phyloP scores from a whole-genome alignment of 306 rosid genomes.

The Quercus parvula region DNA sequence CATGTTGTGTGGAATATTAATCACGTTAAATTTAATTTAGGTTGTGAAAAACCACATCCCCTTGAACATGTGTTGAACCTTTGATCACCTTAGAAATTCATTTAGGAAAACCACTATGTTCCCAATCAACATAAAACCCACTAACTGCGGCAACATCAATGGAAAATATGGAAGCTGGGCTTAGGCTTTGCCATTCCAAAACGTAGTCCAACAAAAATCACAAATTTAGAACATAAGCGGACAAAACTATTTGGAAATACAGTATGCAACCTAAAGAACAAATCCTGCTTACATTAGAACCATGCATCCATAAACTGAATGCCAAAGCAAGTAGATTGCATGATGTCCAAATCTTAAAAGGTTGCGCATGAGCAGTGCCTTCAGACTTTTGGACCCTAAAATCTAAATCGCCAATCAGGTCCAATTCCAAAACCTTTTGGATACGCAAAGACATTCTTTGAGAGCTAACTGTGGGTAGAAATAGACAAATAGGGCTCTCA shows the following conservation, averaged over 20 bases:
- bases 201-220: conserved; percentile 29
- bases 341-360: background rate
- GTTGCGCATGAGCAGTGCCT: background rate
- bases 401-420: conserved; percentile 89
- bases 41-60: too few species aligned
- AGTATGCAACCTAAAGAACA: conserved; percentile 41
- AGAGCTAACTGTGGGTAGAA: conserved; percentile 66
- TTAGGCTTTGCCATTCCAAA: conserved; percentile 21
- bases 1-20: too few species aligned
- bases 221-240: conserved; percentile 13
- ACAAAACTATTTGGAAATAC: conserved; percentile 20
- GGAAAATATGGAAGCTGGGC: background rate
- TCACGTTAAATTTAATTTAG: too few species aligned
- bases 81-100: too few species aligned
- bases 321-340: conserved; percentile 9
- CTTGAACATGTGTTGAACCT: too few species aligned
- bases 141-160: too few species aligned
- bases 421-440: conserved; percentile 97
- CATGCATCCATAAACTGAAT: conserved; percentile 34
- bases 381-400: conserved; percentile 96
- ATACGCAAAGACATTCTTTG: conserved; percentile 94
- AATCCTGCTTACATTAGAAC: conserved; percentile 38
- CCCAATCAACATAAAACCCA: too few species aligned
- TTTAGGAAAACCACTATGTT: too few species aligned
- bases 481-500: conserved; percentile 41